These are phyloP conservation scores for Crataegus laevigata DNA, from an alignment of 306 rosid genomes.

Conservation along the genomic window DNA sequence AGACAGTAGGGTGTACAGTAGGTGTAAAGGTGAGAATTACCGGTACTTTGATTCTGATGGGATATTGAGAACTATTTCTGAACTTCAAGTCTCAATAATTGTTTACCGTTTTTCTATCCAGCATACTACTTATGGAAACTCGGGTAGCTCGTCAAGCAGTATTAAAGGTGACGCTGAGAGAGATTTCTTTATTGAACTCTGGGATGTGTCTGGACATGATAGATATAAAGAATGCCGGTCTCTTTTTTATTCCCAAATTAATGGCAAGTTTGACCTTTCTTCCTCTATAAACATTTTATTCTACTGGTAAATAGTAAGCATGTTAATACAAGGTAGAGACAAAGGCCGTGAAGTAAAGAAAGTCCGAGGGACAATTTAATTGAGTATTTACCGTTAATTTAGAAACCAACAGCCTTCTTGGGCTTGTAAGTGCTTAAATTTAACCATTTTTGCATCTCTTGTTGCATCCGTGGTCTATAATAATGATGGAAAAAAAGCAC, in stretches of 20 bases:
- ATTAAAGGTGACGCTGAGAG: conserved; percentile 81
- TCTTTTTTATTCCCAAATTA: conserved; percentile 85
- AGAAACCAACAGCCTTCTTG: conserved; percentile 1
- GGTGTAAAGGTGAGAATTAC: conserved; percentile 59
- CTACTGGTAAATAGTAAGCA: conserved; percentile 2
- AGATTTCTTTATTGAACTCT: conserved; percentile 87
- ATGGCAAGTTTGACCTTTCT: conserved; percentile 48
- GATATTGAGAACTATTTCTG: conserved; percentile 7
- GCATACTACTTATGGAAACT: conserved; percentile 70
- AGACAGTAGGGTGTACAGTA: conserved; percentile 90
- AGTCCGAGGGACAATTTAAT: not conserved
- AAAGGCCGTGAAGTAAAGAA: not conserved
- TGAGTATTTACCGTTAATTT: not conserved
- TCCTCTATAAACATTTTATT: not conserved
- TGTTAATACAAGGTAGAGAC: not conserved
- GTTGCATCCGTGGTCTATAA: not conserved
- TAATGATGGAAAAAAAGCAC: not conserved
- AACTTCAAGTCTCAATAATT: conserved; percentile 14
- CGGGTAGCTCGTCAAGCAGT: conserved; percentile 86
- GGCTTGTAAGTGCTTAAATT: not conserved
- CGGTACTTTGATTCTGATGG: not conserved
- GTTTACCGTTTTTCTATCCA: conserved; percentile 23
- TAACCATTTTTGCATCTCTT: not conserved
- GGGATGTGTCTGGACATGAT: conserved; percentile 99
- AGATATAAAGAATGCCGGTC: conserved; percentile 92